These are phyloP conservation scores for Calonectria leucothoes DNA, from an alignment of 2,329 filamentous ascomycete species.

Conservation along the genomic window DNA sequence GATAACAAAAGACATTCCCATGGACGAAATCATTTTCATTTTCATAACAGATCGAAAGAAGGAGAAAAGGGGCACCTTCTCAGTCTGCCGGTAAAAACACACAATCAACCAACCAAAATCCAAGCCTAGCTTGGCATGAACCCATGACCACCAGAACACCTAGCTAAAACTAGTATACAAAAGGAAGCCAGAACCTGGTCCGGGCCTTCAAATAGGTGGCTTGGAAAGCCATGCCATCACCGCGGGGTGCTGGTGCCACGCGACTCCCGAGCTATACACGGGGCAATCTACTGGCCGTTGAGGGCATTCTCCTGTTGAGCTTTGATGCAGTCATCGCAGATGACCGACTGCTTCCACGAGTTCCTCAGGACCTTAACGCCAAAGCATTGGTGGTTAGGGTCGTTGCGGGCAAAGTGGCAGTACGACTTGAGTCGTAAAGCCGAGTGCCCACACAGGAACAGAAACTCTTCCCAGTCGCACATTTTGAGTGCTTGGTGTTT, in stretches of 20 bases:
- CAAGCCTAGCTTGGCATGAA: background rate
- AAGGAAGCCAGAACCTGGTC: background rate
- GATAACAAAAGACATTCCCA: background rate
- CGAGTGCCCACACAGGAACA: conserved; percentile 74
- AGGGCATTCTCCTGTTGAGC: background rate
- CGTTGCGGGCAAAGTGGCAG: conserved; percentile 81
- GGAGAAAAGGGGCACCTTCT: background rate
- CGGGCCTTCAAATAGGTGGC: background rate
- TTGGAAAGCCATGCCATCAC: background rate
- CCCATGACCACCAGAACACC: background rate
- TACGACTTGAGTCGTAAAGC: conserved; percentile 71
- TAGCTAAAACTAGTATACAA: background rate
- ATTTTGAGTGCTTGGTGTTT: conserved; percentile 54
- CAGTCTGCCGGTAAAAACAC: background rate
- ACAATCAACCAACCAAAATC: background rate
- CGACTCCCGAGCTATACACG: background rate
- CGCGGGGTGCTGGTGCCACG: background rate
- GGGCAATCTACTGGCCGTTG: background rate
- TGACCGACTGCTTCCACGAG: conserved; percentile 66
- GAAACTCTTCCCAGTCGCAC: conserved; percentile 79
- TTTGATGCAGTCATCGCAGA: conserved; percentile 61
- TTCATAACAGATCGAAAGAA: background rate
- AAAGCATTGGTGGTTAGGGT: conserved; percentile 76
- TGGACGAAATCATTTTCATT: background rate
- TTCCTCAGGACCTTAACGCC: conserved; percentile 74